Conservation (phyloP, 192 early-diverging fungal species). For the Backusella parvicylindrica region DNA sequence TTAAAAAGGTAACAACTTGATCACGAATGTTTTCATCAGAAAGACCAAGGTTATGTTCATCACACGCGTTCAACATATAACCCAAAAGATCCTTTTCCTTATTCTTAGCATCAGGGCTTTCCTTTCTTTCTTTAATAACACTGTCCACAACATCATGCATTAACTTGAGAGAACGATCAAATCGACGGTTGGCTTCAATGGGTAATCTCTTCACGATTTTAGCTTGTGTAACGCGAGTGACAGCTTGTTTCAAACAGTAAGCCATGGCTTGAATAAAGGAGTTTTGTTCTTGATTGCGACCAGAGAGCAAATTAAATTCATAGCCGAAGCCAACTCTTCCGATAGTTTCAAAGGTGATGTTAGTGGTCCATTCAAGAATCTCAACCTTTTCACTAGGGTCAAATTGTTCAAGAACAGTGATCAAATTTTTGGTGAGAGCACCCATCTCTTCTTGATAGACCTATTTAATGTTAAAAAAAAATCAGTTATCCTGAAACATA, state of each 20-base stretch:
- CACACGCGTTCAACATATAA: slow-evolving; percentile 51
- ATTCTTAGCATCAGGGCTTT: slow-evolving; percentile 26
- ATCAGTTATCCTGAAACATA: background rate
- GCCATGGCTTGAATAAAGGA: slow-evolving; percentile 33
- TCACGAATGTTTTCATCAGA: slow-evolving; percentile 51
- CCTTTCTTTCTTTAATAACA: slow-evolving; percentile 43
- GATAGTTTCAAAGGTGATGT: slow-evolving; percentile 55
- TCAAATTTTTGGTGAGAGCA: slow-evolving; percentile 25
- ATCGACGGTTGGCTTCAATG: slow-evolving; percentile 38
- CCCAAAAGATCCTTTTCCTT: slow-evolving; percentile 45
- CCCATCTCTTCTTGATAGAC: slow-evolving; percentile 44
- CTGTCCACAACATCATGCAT: slow-evolving; percentile 44
- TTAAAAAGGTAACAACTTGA: slow-evolving; percentile 58
- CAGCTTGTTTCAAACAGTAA: slow-evolving; percentile 22
- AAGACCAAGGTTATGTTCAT: slow-evolving; percentile 31
- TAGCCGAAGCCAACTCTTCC: slow-evolving; percentile 55
- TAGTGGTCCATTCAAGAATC: slow-evolving; percentile 49
- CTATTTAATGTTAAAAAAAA: background rate
- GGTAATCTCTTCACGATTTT: slow-evolving; percentile 40
- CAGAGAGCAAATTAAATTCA: slow-evolving; percentile 38
- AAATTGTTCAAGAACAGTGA: slow-evolving; percentile 33
- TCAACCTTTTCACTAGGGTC: slow-evolving; percentile 29
- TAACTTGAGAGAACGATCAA: slow-evolving; percentile 27
- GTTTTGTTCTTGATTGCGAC: slow-evolving; percentile 20
- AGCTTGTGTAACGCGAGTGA: slow-evolving; percentile 10